phyloP scores from a whole-genome alignment of 306 rosid genomes.

The Quercus parvula region DNA sequence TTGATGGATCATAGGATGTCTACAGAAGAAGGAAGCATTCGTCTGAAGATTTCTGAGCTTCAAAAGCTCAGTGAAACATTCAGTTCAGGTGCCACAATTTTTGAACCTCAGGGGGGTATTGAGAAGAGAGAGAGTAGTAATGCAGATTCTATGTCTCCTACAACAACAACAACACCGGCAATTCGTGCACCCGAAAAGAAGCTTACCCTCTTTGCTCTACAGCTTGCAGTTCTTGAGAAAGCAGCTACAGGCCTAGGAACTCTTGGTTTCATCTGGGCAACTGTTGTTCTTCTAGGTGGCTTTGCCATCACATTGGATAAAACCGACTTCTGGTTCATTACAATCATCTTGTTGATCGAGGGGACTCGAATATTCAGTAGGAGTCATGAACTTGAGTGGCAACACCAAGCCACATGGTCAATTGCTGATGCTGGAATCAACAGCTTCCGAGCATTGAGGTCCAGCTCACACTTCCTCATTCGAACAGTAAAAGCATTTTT shows the following conservation, averaged over 20 bases:
- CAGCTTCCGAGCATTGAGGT: slow-evolving; percentile 52
- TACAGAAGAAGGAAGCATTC: slow-evolving; percentile 38
- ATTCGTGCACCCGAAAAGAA: slow-evolving; percentile 76
- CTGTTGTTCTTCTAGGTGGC: slow-evolving; percentile 88
- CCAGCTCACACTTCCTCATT: slow-evolving; percentile 43
- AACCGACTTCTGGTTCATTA: slow-evolving; percentile 83
- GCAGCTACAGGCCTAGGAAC: slow-evolving; percentile 88
- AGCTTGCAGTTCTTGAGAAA: slow-evolving; percentile 88
- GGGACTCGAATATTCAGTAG: slow-evolving; percentile 92
- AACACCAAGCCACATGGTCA: slow-evolving; percentile 94
- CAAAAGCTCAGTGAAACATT: slow-evolving; percentile 37
- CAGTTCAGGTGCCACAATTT: slow-evolving; percentile 46
- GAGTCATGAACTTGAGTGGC: slow-evolving; percentile 98
- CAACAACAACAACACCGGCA: slow-evolving; percentile 6
- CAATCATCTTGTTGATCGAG: slow-evolving; percentile 75
- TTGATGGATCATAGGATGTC: slow-evolving; percentile 45
- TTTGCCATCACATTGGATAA: slow-evolving; percentile 73
- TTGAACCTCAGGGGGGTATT: slow-evolving; percentile 46
- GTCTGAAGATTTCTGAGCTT: slow-evolving; percentile 42
- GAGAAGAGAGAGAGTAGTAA: slow-evolving; percentile 47
- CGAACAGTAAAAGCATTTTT: slow-evolving; percentile 35
- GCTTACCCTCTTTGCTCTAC: slow-evolving; percentile 77
- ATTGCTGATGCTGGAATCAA: slow-evolving; percentile 60
- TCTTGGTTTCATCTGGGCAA: slow-evolving; percentile 94
- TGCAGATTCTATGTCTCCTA: slow-evolving; percentile 8